Conservation (phyloP, 352 stramenopile genomes). For the Globisporangium viniferum region DNA sequence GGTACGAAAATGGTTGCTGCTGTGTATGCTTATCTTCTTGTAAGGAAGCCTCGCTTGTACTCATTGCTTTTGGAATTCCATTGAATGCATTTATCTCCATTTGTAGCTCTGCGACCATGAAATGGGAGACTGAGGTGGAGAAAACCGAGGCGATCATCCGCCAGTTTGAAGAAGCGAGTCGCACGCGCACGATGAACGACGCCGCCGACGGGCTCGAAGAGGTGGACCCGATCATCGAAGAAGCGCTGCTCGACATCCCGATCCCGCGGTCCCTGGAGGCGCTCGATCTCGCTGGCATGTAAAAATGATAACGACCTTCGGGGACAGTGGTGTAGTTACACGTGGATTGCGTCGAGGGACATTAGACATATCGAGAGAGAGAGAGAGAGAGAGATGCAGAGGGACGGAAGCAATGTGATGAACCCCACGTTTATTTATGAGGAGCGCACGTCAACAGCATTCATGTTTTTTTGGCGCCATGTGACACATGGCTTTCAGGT, state of each 20-base stretch:
- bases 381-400: background rate
- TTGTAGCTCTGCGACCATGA: constrained; percentile 38
- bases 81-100: background rate
- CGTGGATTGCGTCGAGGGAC: no score
- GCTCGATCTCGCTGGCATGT: constrained; percentile 73
- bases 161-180: constrained; percentile 76
- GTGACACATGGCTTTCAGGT: background rate
- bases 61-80: background rate
- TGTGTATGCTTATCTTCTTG: background rate
- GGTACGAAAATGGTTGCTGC: constrained; percentile 5
- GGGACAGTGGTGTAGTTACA: no score
- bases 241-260: constrained; percentile 60
- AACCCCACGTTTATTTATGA: background rate
- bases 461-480: constrained; percentile 4
- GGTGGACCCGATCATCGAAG: constrained; percentile 48
- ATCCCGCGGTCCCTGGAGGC: constrained; percentile 77
- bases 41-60: background rate
- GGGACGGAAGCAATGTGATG: background rate
- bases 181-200: constrained; percentile 56
- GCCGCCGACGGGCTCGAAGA: constrained; percentile 50
- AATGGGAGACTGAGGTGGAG: constrained; percentile 79
- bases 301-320: background rate
- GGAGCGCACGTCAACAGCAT: background rate
- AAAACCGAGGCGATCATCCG: constrained; percentile 81
- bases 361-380: background rate